phyloP scores from a whole-genome alignment of 164 flowering plant species.

The Macadamia integrifolia region DNA sequence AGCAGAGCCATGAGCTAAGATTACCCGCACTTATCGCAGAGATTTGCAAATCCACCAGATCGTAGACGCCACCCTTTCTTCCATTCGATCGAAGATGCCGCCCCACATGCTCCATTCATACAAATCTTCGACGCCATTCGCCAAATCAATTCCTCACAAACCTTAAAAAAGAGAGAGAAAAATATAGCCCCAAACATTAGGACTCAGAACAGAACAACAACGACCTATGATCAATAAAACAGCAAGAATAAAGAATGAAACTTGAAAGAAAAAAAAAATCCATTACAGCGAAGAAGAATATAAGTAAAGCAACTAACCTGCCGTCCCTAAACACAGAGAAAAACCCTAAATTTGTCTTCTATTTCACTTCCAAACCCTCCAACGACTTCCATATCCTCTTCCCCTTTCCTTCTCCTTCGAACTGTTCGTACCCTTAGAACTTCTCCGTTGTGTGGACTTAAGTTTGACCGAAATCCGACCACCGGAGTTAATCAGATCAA shows the following conservation, averaged over 20 bases:
- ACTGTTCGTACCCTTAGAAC: background rate
- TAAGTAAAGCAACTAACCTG: background rate
- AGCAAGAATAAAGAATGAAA: background rate
- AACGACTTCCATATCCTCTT: background rate
- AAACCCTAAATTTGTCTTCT: constrained; percentile 4
- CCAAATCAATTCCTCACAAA: constrained; percentile 11
- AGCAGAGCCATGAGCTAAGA: background rate
- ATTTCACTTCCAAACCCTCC: constrained; percentile 1
- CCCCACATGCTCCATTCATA: constrained; percentile 51
- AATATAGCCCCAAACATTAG: background rate
- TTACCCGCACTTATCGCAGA: constrained; percentile 79
- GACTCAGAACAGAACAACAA: background rate
- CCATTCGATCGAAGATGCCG: constrained; percentile 44
- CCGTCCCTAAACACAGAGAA: background rate
- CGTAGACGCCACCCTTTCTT: constrained; percentile 63
- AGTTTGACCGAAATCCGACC: background rate
- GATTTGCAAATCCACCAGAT: constrained; percentile 59
- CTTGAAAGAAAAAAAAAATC: constrained; percentile 2
- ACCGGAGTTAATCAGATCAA: background rate
- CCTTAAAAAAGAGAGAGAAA: constrained; percentile 1
- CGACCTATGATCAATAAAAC: constrained; percentile 2
- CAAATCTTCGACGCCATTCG: constrained; percentile 47
- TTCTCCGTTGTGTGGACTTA: background rate
- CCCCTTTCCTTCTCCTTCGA: background rate
- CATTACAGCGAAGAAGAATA: no score